Evolutionary conservation across 139 green algal genomes (phyloP), one percentile per base, ranked within the genome.

Genomic region (Coelastrella sp.): DNA sequence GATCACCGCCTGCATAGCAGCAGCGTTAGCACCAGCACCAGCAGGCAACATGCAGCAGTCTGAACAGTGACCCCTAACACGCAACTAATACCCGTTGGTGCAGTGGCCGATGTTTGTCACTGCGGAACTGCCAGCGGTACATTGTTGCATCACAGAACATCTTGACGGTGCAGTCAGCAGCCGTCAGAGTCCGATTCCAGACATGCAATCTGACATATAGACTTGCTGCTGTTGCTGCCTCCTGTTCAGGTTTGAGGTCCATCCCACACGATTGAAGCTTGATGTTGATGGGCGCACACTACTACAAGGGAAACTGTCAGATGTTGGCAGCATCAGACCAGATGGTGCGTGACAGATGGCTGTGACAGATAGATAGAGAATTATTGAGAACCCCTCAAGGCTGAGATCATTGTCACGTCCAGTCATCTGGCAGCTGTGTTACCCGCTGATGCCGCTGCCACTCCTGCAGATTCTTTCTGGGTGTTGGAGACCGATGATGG

Each of bases 211-310:
- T n/a, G n/a, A n/a, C n/a, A n/a, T n/a, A n/a, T n/a, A n/a, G 7
- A 68, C 7, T 10, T 22, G 68, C 68, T 76, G 3, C 68, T 76
- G 68, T n/a, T 76, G 68, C 68, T 76, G 14, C 68, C 22, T 13
- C 68, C 17, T 7, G 14, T 32, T 6, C 7, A 79, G 57, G 59
- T 90, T 94, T 71, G 91, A 94, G 88, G 88, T 93, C 23, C 92
- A 94, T 79, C 92, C 91, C 10, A 90, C 71, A 85, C 88, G 91
- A 0, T 73, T 94, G 76, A 22, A 19, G 17, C 88, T 94, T 80
- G 68, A 61, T 20, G 83, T 93, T 3, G 0, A 20, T 4, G 90
- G 90, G 19, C 3, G 64, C 47, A n/a, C 83, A 20, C 80, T 92
- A 84, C 73, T 94, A 64, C 77, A 73, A 32, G 92, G 92, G n/a